These are phyloP conservation scores for Stellera chamaejasme DNA, from an alignment of 345 rosid species.

Conservation along the genomic window DNA sequence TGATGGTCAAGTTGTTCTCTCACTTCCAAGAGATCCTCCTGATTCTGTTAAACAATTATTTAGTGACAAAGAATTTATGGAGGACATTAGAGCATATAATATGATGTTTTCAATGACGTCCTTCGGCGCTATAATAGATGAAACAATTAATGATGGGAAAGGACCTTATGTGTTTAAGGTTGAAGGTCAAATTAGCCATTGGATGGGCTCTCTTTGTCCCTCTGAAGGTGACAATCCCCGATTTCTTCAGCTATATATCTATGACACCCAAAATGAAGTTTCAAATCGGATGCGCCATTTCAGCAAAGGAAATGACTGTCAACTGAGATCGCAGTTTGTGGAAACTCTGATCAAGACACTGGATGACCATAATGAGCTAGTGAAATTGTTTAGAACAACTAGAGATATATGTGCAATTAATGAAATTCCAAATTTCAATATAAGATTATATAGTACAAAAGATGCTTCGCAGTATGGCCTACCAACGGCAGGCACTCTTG, in stretches of 20 bases:
- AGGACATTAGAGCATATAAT: too few species aligned
- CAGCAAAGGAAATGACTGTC: background rate
- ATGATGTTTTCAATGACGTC: too few species aligned
- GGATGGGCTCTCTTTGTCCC: background rate
- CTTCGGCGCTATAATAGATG: too few species aligned
- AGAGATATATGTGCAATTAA: background rate
- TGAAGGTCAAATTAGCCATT: background rate
- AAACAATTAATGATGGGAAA: too few species aligned
- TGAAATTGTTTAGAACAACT: too few species aligned
- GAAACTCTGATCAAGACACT: background rate
- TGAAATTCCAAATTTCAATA: background rate
- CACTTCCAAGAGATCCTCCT: too few species aligned
- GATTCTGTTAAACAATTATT: too few species aligned
- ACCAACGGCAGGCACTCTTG: background rate
- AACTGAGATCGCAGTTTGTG: background rate
- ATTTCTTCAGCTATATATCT: conserved; percentile 3
- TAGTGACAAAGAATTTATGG: too few species aligned
- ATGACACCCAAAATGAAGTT: background rate
- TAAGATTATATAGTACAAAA: background rate
- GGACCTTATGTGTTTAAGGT: background rate
- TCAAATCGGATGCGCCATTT: background rate
- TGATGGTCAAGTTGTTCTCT: too few species aligned
- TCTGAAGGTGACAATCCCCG: background rate
- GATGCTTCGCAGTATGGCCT: background rate
- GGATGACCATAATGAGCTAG: background rate